Evolutionary conservation across 345 rosid genomes (phyloP).

Genomic region (Cochlearia excelsa): DNA sequence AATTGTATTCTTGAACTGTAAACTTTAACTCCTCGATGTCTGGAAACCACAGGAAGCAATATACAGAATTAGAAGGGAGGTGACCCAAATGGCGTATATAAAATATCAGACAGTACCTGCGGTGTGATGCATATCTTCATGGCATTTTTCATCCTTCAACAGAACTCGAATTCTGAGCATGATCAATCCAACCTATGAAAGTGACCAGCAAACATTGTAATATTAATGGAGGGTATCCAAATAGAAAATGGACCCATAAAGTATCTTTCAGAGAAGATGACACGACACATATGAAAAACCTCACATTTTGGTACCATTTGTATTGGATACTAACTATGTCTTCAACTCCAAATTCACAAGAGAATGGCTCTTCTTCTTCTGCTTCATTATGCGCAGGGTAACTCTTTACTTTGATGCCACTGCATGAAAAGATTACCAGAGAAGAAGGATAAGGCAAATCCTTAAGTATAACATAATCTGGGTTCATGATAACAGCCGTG

Average conservation of each 20-base stretch:
- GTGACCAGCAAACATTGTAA: slow-evolving; percentile 17
- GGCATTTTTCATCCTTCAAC: slow-evolving; percentile 42
- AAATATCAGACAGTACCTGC: slow-evolving; percentile 43
- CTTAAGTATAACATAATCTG: slow-evolving; percentile 63
- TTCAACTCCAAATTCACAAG: slow-evolving; percentile 58
- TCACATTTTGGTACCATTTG: slow-evolving; percentile 66
- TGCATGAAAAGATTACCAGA: slow-evolving; percentile 51
- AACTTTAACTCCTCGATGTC: slow-evolving; percentile 81
- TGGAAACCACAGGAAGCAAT: slow-evolving; percentile 34
- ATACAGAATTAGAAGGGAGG: slow-evolving; percentile 24
- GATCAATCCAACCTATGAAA: slow-evolving; percentile 56
- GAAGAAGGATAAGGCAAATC: slow-evolving; percentile 44
- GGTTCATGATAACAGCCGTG: slow-evolving; percentile 39
- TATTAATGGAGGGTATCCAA: slow-evolving; percentile 9
- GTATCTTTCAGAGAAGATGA: slow-evolving; percentile 12
- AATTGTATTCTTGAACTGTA: slow-evolving; percentile 54
- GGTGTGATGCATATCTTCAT: slow-evolving; percentile 33
- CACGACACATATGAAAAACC: slow-evolving; percentile 27
- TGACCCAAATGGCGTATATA: slow-evolving; percentile 6
- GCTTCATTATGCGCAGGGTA: slow-evolving; percentile 35
- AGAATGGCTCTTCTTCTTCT: slow-evolving; percentile 41
- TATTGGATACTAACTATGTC: slow-evolving; percentile 63
- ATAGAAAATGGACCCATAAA: slow-evolving; percentile 11
- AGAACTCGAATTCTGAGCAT: slow-evolving; percentile 51
- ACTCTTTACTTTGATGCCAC: slow-evolving; percentile 53